Base-by-base conservation (phyloP, 2,329 filamentous ascomycete genomes). In the Plectosphaerella sp. region DNA sequence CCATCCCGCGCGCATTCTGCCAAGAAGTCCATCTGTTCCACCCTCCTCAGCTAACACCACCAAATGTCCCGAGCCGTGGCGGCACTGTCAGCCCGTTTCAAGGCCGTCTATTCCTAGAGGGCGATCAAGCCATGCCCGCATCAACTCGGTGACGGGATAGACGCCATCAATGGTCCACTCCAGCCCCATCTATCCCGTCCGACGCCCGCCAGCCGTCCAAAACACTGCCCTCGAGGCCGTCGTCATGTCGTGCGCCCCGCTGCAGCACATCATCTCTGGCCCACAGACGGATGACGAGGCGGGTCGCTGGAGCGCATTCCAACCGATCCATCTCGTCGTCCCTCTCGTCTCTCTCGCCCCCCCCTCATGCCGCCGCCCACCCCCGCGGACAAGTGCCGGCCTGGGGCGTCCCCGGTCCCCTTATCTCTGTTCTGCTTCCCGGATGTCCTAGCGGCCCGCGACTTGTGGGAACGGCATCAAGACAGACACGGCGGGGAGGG, bases 31-130 rank as follows among this genome's bases (percentile, higher is more conserved):
- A 37, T 18, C 41, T 43, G 41, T 43, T 43, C 41, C 41, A 43
- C 41, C n/a, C 16, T 18, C 37, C 16, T 7, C 37, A 39, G 37
- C 37, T 12, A 39, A n/a, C 37, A 39, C 16, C 14, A 14, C 37
- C 10, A 16, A 39, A 33, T 33, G 37, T 39, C 37, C 37, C 14
- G 15, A 16, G 15, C 16, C 37, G 10, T 14, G 15, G 37, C 54
- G 49, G 53, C 54, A 45, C 54, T 56, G 52, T 52, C 55, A 50
- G 50, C 41, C 50, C 53, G 55, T 57, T 57, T 57, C 54, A 56
- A 56, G 55, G 53, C 16, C 18, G 41, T 45, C 54, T 57, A 54
- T 57, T 54, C 49, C 54, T 57, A 55, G 52, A 50, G 11, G 41
- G 12, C 47, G 35, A 36, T 35, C 24, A 35, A 20, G 28, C 35